Conservation (phyloP, 306 rosid genomes). For the Canavalia gladiata region DNA sequence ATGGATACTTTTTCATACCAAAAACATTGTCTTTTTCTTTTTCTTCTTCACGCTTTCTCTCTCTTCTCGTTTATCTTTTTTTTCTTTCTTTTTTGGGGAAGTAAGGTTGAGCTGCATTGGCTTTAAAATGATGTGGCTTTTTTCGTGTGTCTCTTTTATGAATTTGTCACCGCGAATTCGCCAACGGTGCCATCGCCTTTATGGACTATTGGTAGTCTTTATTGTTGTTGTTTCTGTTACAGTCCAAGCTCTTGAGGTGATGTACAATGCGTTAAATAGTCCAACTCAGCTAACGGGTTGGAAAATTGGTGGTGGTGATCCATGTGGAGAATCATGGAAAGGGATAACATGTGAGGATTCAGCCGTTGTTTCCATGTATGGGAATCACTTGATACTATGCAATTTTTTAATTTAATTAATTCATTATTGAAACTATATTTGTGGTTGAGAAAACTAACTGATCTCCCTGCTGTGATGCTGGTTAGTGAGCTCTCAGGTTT, state of each 20-base stretch:
- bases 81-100: neutral
- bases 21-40: neutral
- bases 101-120: slow-evolving; percentile 13
- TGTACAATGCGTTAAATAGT: slow-evolving; percentile 79
- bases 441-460: slow-evolving; percentile 44
- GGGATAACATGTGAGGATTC: slow-evolving; percentile 93
- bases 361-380: slow-evolving; percentile 90
- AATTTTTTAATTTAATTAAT: neutral
- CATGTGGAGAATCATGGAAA: slow-evolving; percentile 91
- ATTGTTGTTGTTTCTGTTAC: slow-evolving; percentile 47
- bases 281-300: slow-evolving; percentile 84
- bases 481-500: slow-evolving; percentile 80
- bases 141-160: neutral
- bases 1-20: slow-evolving; percentile 19
- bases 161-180: slow-evolving; percentile 2
- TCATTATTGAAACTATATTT: neutral
- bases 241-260: slow-evolving; percentile 91
- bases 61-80: neutral
- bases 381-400: slow-evolving; percentile 36
- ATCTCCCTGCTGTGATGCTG: slow-evolving; percentile 44
- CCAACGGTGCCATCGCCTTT: neutral
- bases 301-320: slow-evolving; percentile 87
- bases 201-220: slow-evolving; percentile 16
- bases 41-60: neutral
- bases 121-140: neutral